Base-by-base conservation (phyloP, 371 early-diverging fungal species). In the Apophysomyces trapeziformis region DNA sequence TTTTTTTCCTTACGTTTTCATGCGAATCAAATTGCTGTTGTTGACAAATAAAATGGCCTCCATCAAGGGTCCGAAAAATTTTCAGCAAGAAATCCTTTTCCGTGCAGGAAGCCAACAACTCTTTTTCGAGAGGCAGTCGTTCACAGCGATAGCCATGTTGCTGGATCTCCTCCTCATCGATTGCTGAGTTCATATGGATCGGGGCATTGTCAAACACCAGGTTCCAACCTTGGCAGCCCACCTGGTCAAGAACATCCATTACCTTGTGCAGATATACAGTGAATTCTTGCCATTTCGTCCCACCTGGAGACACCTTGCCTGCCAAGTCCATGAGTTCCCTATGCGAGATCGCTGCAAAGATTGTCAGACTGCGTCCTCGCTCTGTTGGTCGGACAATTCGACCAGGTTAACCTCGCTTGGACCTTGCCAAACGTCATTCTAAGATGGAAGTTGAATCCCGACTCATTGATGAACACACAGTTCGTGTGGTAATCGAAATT, bases 391-490 rank as follows among this genome's bases (percentile, higher is more conserved):
- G 37, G 21, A 14, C 13, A 3, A 44, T 44, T n/a, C 58, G 36
- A 7, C 59, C 47, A 37, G 44, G 58, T 35, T 44, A 11, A 14
- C 59, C 59, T 11, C 16, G 3, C 14, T 36, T 26, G 6, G 65
- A 65, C 35, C 65, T 46, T 14, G 35, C 50, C 50, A 46, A 58
- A 46, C 4, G 57, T 58, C 47, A 59, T 39, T 16, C 47, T 4
- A 38, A 58, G 38, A 26, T 41, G n/a, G 1, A 47, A 32, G 36
- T 44, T 58, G 46, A 65, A 32, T 46, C 57, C 57, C 6, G 45
- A 58, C 18, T 65, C 65, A 59, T 65, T 50, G 13, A 58, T 59
- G 44, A 65, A 65, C 11, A 65, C 47, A 32, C 58, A 65, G 18
- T 65, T 58, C 35, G 16, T 65, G 13, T 46, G 37, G 16, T 58